These are phyloP conservation scores for Symbiodinium pilosum DNA, from an alignment of 73 alveolate species.

Conservation along the genomic window DNA sequence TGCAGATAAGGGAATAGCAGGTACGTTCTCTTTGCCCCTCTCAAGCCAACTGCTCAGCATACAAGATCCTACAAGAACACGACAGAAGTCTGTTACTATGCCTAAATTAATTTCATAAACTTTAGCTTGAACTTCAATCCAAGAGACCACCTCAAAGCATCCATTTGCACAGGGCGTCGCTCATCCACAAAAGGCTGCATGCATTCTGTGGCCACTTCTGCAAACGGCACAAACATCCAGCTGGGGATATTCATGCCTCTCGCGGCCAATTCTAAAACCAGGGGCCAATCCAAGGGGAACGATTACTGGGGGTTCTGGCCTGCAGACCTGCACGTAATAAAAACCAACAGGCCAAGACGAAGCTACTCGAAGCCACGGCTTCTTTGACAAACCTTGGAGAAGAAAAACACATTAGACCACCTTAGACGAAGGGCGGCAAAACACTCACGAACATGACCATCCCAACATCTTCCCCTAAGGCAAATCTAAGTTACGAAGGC, in stretches of 20 bases:
- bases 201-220: not conserved
- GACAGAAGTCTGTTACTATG: not conserved
- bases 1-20: not conserved
- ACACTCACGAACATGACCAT: no score
- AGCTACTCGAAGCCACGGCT: not conserved
- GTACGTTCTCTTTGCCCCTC: no score
- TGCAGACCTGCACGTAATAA: no score
- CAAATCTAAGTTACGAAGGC: no score
- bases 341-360: not conserved
- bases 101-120: not conserved
- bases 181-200: not conserved
- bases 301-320: no score
- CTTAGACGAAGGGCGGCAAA: no score
- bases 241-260: constrained; percentile 45
- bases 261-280: no score
- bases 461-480: no score
- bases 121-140: not conserved
- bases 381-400: not conserved
- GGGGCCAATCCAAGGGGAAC: no score
- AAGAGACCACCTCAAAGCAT: not conserved
- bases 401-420: not conserved
- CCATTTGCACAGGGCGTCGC: not conserved
- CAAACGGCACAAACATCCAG: constrained; percentile 29
- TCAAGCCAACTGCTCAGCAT: no score
- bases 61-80: not conserved